These are phyloP conservation scores for Trichoderma orchidacearum DNA, from an alignment of 495 filamentous ascomycete species.

Conservation along the genomic window DNA sequence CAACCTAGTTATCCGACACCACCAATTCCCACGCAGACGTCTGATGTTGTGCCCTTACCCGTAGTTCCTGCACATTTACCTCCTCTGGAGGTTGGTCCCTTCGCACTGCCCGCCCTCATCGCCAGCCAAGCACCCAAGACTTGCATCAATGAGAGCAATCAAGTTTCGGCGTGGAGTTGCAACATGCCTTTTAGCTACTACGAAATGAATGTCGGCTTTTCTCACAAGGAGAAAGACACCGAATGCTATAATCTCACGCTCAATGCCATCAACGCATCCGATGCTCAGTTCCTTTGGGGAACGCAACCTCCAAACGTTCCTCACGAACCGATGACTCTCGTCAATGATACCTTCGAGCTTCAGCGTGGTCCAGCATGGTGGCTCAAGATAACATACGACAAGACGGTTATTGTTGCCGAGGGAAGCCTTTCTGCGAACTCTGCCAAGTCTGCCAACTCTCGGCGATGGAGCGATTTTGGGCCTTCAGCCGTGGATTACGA, in stretches of 20 bases:
- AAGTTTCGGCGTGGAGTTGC: conserved; percentile 61
- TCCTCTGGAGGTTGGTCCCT: conserved; percentile 51
- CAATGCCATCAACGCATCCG: conserved; percentile 15
- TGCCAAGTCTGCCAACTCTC: not conserved
- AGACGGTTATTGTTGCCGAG: conserved; percentile 62
- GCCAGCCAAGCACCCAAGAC: conserved; percentile 44
- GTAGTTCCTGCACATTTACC: conserved; percentile 43
- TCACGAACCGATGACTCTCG: conserved; percentile 21
- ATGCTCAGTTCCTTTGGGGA: conserved; percentile 46
- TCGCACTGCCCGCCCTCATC: conserved; percentile 42
- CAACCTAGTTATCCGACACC: conserved; percentile 44
- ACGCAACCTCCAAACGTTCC: conserved; percentile 51
- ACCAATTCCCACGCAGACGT: conserved; percentile 42
- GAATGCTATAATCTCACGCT: conserved; percentile 16
- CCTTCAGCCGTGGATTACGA: not conserved
- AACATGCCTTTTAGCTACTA: conserved; percentile 20
- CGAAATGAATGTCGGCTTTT: conserved; percentile 14
- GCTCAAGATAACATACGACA: conserved; percentile 59
- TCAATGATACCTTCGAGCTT: conserved; percentile 46
- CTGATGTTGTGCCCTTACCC: conserved; percentile 51
- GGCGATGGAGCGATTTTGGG: not conserved
- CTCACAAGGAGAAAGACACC: conserved; percentile 5
- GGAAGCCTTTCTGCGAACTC: conserved; percentile 31
- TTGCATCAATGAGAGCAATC: conserved; percentile 49
- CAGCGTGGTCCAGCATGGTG: conserved; percentile 61